phyloP scores from a whole-genome alignment of 1,139 yeast species.

The Arxiozyma telluris region DNA sequence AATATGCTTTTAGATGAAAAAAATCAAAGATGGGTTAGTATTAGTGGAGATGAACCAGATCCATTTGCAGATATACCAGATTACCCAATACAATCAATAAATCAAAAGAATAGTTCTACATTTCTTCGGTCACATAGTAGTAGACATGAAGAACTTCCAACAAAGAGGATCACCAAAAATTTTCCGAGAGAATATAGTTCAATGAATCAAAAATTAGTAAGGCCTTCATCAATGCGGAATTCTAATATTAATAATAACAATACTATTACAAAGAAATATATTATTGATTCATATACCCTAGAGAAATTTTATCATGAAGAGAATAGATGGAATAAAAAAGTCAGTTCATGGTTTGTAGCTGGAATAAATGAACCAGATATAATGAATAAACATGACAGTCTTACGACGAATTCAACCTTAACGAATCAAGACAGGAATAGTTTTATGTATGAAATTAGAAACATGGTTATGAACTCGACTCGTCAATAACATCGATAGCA shows the following conservation, averaged over 20 bases:
- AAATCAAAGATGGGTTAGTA: conserved; percentile 42
- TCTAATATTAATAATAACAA: not conserved
- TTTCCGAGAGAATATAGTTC: conserved; percentile 19
- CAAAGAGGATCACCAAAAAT: conserved; percentile 1
- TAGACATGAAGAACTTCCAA: not conserved
- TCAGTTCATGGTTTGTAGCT: conserved; percentile 26
- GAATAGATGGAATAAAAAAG: conserved; percentile 27
- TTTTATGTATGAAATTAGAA: conserved; percentile 29
- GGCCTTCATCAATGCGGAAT: not conserved
- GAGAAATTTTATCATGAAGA: conserved; percentile 30
- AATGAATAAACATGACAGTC: not conserved
- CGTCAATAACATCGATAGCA: conserved; percentile 7
- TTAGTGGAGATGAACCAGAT: conserved; percentile 33
- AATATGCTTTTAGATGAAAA: conserved; percentile 51
- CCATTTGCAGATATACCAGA: conserved; percentile 30
- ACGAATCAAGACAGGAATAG: conserved; percentile 14
- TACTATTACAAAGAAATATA: conserved; percentile 15
- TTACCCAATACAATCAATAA: not conserved
- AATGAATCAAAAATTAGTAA: conserved; percentile 5
- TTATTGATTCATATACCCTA: conserved; percentile 19
- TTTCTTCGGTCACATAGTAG: conserved; percentile 18
- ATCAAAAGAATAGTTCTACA: conserved; percentile 12
- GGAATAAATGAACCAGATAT: conserved; percentile 13
- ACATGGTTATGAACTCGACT: conserved; percentile 30
- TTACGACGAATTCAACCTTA: conserved; percentile 4